These are phyloP conservation scores for Rutstroemia sydowiana DNA, from an alignment of 2,329 filamentous ascomycete genomes.

Conservation along the genomic window DNA sequence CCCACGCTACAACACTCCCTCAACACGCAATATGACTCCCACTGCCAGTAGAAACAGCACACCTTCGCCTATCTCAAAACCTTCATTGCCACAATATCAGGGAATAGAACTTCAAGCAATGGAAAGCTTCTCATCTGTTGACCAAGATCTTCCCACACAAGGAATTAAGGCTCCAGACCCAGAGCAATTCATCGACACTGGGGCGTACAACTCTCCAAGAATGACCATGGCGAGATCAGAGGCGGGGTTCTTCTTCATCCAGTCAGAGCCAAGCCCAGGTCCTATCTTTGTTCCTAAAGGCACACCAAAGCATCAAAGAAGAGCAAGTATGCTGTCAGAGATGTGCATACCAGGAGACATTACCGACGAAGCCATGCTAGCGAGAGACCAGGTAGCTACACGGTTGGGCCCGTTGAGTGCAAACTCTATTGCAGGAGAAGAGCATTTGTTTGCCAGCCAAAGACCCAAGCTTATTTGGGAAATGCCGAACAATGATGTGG, in stretches of 20 bases:
- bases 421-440: not conserved
- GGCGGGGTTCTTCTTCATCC: not conserved
- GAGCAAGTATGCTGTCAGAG: conserved; percentile 26
- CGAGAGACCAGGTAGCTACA: not conserved
- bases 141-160: not conserved
- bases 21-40: conserved; percentile 14
- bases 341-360: conserved; percentile 22
- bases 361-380: not conserved
- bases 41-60: not conserved
- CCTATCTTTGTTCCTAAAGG: conserved; percentile 11
- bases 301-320: conserved; percentile 6
- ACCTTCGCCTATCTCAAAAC: not conserved
- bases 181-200: not conserved
- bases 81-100: not conserved
- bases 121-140: not conserved
- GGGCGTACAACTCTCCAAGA: not conserved
- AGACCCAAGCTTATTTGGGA: too few species aligned
- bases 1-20: conserved; percentile 21
- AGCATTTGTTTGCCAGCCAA: too few species aligned
- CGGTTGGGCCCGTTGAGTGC: not conserved
- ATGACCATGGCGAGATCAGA: not conserved
- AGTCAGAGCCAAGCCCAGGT: not conserved
- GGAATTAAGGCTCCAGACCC: not conserved
- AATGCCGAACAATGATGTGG: too few species aligned
- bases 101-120: not conserved